A percentile compares a stretch with the other conserved stretches of the same genome.
These are phyloP conservation scores for Phytophthora colocasiae DNA, from an alignment of 352 stramenopile species.

Conservation along the genomic window DNA sequence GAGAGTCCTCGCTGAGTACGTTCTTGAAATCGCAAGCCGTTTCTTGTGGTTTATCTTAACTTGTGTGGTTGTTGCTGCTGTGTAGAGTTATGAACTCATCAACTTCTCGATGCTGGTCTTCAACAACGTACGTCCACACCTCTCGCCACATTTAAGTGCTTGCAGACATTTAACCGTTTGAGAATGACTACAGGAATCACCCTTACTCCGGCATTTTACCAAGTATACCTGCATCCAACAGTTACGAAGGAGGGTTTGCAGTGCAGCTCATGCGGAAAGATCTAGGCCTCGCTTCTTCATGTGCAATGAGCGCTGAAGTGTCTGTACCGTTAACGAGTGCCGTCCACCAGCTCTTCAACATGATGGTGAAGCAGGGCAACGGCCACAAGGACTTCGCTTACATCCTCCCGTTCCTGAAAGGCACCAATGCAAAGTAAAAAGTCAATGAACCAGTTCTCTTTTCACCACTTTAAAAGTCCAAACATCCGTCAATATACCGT, in stretches of 20 bases:
- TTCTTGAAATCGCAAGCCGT: background rate
- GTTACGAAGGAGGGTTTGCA: constrained; percentile 90
- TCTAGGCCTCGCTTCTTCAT: constrained; percentile 91
- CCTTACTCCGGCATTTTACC: constrained; percentile 92
- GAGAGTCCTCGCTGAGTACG: constrained; percentile 71
- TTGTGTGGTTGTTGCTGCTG: no score
- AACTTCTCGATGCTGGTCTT: constrained; percentile 95
- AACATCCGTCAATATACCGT: background rate
- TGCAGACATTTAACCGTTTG: background rate
- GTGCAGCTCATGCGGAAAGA: constrained; percentile 97
- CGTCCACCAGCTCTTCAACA: constrained; percentile 74
- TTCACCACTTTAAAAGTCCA: background rate
- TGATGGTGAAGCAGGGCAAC: constrained; percentile 69
- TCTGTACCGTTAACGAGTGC: constrained; percentile 68
- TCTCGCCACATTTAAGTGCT: background rate
- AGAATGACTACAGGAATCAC: constrained; percentile 62
- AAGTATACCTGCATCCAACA: constrained; percentile 76
- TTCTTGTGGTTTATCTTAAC: no score
- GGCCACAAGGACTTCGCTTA: constrained; percentile 82
- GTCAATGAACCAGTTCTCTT: background rate
- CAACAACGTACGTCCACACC: constrained; percentile 73
- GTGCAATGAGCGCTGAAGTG: constrained; percentile 77
- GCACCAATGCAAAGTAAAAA: background rate
- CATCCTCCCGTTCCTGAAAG: constrained; percentile 78
- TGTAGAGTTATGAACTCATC: constrained; percentile 94